phyloP scores from a whole-genome alignment of 768 basidiomycete genomes.

The Austroboletus festivus region DNA sequence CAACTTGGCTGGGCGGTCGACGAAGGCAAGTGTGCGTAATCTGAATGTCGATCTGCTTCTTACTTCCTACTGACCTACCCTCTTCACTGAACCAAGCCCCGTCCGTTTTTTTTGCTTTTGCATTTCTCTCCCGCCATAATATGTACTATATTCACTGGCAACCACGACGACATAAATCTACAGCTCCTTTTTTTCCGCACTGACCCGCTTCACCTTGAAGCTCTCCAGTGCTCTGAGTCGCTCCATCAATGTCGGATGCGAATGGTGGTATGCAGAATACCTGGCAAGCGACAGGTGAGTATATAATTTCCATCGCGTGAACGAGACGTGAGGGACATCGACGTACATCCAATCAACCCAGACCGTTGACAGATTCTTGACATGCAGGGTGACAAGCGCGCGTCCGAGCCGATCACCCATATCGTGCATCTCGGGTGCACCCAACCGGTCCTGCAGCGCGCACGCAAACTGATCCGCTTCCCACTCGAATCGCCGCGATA shows the following conservation, averaged over 20 bases:
- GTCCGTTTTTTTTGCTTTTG: too few relatives aligned
- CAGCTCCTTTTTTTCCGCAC: slow-evolving; percentile 27
- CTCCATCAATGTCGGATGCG: slow-evolving; percentile 92
- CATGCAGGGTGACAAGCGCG: slow-evolving; percentile 82
- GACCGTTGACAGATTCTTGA: slow-evolving; percentile 89
- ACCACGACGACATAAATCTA: too few relatives aligned
- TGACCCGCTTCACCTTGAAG: slow-evolving; percentile 45
- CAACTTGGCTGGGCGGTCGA: too few relatives aligned
- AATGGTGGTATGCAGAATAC: slow-evolving; percentile 95
- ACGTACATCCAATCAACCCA: slow-evolving; percentile 88
- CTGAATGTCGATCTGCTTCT: too few relatives aligned
- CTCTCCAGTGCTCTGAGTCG: slow-evolving; percentile 76
- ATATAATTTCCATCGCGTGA: too few relatives aligned
- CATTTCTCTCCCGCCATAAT: too few relatives aligned
- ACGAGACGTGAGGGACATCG: too few relatives aligned
- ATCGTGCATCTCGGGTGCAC: slow-evolving; percentile 59
- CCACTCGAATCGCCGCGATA: slow-evolving; percentile 88
- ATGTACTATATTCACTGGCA: too few relatives aligned
- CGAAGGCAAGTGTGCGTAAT: too few relatives aligned
- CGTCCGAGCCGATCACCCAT: slow-evolving; percentile 84
- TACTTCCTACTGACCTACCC: too few relatives aligned
- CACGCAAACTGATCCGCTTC: slow-evolving; percentile 88
- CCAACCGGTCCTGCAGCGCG: slow-evolving; percentile 54
- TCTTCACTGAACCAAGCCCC: too few relatives aligned
- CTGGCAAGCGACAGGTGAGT: slow-evolving; percentile 40